A percentile compares a stretch with the other conserved stretches of the same genome.
phyloP scores from a whole-genome alignment of 371 early-diverging fungal species.

The Blakeslea trispora region DNA sequence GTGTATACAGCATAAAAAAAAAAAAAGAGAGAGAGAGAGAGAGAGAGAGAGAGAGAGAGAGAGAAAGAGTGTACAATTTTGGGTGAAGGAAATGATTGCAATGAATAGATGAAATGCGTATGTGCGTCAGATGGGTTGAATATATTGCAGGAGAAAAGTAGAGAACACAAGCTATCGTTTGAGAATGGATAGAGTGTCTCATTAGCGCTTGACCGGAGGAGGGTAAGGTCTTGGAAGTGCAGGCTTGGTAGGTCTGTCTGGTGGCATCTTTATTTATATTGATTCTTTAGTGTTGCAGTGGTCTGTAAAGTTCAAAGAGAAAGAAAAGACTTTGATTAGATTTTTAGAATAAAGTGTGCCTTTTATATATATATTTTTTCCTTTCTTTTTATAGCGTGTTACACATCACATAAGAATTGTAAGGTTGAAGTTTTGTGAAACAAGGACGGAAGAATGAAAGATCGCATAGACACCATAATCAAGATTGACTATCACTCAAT shows the following conservation, averaged over 20 bases:
- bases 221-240: constrained; percentile 24
- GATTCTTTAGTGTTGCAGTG: no score
- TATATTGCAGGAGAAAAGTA: no score
- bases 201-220: constrained; percentile 13
- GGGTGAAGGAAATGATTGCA: not conserved
- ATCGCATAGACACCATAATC: no score
- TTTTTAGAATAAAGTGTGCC: not conserved
- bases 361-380: not conserved
- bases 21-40: no score
- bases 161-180: no score
- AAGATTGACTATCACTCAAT: no score
- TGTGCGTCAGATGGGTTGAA: no score
- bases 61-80: no score
- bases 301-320: no score
- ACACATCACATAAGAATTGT: not conserved
- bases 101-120: not conserved
- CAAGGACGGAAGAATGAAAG: no score
- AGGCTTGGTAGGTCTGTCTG: constrained; percentile 20
- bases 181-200: not conserved
- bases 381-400: not conserved
- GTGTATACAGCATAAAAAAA: no score
- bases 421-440: not conserved
- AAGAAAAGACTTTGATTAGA: not conserved
- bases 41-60: no score
- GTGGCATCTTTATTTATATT: constrained; percentile 13